These are phyloP conservation scores for Melanomma pulvis-pyrius DNA, from an alignment of 495 filamentous ascomycete genomes.

Conservation along the genomic window DNA sequence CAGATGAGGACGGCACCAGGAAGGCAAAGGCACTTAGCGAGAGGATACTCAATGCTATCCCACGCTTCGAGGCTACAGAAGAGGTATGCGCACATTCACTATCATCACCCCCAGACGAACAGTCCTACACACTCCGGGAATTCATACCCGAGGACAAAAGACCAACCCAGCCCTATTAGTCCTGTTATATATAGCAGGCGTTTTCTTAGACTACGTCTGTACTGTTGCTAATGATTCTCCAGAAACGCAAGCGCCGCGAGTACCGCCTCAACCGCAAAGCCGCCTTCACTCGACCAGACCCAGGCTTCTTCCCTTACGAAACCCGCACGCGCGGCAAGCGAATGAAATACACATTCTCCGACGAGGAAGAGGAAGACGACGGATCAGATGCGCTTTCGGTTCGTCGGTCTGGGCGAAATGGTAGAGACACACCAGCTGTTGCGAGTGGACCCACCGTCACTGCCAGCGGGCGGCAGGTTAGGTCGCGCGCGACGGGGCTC, in stretches of 20 bases:
- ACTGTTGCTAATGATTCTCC: conserved; percentile 42
- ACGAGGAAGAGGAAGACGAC: conserved; percentile 74
- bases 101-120: neutral
- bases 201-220: neutral
- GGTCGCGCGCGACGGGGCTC: conserved; percentile 69
- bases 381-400: conserved; percentile 63
- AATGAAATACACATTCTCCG: conserved; percentile 92
- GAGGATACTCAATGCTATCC: conserved; percentile 77
- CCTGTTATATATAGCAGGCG: neutral
- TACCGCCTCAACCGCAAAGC: conserved; percentile 85
- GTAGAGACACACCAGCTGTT: conserved; percentile 66
- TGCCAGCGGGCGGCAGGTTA: conserved; percentile 85
- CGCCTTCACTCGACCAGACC: conserved; percentile 83
- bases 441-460: conserved; percentile 73
- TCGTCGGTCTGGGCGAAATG: conserved; percentile 74
- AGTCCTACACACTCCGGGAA: no score
- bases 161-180: neutral
- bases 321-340: conserved; percentile 94
- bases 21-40: conserved; percentile 76
- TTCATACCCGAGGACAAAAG: neutral
- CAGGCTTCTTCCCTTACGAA: conserved; percentile 91
- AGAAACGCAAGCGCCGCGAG: conserved; percentile 92
- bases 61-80: conserved; percentile 92
- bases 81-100: conserved; percentile 59
- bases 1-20: conserved; percentile 71